Conservation (phyloP, 495 filamentous ascomycete genomes). For the Podospora didyma region DNA sequence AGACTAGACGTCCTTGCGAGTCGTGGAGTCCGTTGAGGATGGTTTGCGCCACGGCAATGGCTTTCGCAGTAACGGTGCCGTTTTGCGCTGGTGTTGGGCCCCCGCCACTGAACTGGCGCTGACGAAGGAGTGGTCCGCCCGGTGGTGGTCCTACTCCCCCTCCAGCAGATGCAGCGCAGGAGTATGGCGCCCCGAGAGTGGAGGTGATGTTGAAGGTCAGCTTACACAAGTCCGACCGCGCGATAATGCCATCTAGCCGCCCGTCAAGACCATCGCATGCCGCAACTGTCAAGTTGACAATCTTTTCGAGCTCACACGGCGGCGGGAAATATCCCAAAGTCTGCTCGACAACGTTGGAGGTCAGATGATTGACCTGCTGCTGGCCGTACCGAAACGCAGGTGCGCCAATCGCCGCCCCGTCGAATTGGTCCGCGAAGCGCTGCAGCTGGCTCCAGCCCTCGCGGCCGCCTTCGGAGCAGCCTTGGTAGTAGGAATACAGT, state of each 20-base stretch:
- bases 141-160: not conserved
- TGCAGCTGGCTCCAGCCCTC: constrained; percentile 53
- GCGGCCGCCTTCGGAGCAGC: constrained; percentile 51
- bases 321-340: constrained; percentile 49
- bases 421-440: constrained; percentile 48
- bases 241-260: constrained; percentile 47
- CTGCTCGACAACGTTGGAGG: constrained; percentile 40
- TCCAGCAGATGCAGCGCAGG: constrained; percentile 36
- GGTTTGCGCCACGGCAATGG: constrained; percentile 34
- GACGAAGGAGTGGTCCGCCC: not conserved
- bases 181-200: constrained; percentile 44
- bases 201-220: constrained; percentile 44
- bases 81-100: constrained; percentile 35
- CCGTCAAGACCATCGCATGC: constrained; percentile 53
- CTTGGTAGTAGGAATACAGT: constrained; percentile 51
- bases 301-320: constrained; percentile 49
- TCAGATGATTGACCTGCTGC: constrained; percentile 50
- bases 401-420: constrained; percentile 48
- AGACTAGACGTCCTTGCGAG: constrained; percentile 39
- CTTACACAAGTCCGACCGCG: constrained; percentile 49
- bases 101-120: not conserved
- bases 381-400: constrained; percentile 52
- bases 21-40: constrained; percentile 44
- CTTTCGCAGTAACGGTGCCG: constrained; percentile 40
- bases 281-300: constrained; percentile 49